phyloP scores from a whole-genome alignment of 2,329 filamentous ascomycete genomes.

The Sarocladium brachiariae region DNA sequence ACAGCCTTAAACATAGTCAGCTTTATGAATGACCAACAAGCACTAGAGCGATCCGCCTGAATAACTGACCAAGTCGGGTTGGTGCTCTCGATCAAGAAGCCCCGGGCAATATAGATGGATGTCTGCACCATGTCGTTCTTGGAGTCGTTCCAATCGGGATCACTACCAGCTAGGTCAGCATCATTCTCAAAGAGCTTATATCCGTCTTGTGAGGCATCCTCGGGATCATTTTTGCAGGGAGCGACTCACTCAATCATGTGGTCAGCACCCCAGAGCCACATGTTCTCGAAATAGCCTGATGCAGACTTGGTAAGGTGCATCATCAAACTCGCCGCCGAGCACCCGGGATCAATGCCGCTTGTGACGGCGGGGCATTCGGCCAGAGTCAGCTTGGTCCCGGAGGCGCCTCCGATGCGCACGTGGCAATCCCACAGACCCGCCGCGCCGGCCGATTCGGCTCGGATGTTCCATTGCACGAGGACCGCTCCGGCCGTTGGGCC shows the following conservation, averaged over 20 bases:
- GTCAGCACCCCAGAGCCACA: constrained; percentile 64
- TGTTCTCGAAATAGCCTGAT: constrained; percentile 45
- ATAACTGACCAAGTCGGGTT: constrained; percentile 23
- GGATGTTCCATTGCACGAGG: too few species aligned
- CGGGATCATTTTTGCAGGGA: not conserved
- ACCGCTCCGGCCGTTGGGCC: too few species aligned
- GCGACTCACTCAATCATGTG: constrained; percentile 37
- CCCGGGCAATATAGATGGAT: constrained; percentile 28
- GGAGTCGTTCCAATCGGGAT: constrained; percentile 32
- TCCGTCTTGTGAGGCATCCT: not conserved
- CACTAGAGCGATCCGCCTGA: not conserved
- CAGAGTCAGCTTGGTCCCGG: constrained; percentile 58
- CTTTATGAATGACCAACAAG: constrained; percentile 53
- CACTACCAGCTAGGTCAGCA: not conserved
- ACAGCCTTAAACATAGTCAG: constrained; percentile 69
- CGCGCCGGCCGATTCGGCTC: too few species aligned
- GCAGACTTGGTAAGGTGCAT: constrained; percentile 38
- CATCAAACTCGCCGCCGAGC: constrained; percentile 51
- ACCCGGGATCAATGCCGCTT: constrained; percentile 42
- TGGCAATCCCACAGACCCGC: not conserved
- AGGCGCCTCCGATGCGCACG: constrained; percentile 46
- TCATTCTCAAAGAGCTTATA: too few species aligned
- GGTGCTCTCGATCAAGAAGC: constrained; percentile 26
- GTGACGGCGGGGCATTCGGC: constrained; percentile 45
- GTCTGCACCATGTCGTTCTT: constrained; percentile 47